These are phyloP conservation scores for Erodium moschatum DNA, from an alignment of 441 rosid genomes.

Conservation along the genomic window DNA sequence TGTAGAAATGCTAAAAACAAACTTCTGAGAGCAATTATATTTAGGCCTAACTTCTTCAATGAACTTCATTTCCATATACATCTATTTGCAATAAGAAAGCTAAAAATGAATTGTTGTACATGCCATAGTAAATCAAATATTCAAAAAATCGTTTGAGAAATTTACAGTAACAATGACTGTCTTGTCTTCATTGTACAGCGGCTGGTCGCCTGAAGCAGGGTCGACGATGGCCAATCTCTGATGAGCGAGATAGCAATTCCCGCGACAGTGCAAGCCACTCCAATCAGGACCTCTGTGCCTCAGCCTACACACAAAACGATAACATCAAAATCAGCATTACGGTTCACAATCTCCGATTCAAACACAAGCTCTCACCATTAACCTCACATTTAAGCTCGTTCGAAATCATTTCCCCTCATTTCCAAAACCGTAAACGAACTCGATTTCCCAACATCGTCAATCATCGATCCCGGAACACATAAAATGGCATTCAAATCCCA, in stretches of 20 bases:
- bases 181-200: constrained; percentile 88
- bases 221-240: constrained; percentile 91
- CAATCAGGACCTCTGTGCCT: constrained; percentile 95
- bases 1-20: too few relatives aligned
- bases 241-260: constrained; percentile 79
- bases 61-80: too few relatives aligned
- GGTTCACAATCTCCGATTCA: not conserved
- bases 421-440: not conserved
- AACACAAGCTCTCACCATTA: not conserved
- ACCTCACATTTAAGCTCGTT: not conserved
- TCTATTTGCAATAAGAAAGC: not conserved
- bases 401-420: not conserved
- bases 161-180: constrained; percentile 78
- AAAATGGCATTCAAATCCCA: not conserved
- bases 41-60: too few relatives aligned
- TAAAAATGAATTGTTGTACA: not conserved
- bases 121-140: not conserved
- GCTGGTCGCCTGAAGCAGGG: constrained; percentile 96
- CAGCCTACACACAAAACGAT: constrained; percentile 39
- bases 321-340: constrained; percentile 9
- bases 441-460: not conserved
- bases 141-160: not conserved
- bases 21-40: too few relatives aligned
- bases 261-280: constrained; percentile 81
- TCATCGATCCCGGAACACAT: not conserved